A percentile compares a stretch with the other conserved stretches of the same genome.
Conservation (phyloP, 192 early-diverging fungal species). For the Backusella tarrabulga region DNA sequence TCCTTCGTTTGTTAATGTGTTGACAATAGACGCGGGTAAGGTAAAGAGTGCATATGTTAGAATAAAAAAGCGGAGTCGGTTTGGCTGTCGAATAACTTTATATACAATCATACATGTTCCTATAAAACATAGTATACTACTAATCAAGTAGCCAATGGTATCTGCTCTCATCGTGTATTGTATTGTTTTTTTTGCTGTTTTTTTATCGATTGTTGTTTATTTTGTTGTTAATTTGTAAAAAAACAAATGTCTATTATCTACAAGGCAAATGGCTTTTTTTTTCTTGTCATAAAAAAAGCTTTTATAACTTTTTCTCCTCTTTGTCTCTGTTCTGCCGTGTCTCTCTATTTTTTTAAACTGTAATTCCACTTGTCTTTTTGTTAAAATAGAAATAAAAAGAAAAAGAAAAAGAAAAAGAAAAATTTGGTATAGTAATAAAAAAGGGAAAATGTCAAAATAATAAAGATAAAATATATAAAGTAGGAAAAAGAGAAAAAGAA, state of each 20-base stretch:
- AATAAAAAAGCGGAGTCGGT: slow-evolving; percentile 11
- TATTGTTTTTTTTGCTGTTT: neutral
- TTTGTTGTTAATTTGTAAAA: neutral
- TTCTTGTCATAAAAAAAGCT: slow-evolving; percentile 3
- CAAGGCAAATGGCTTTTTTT: neutral
- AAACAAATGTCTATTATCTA: neutral
- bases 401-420: too few relatives aligned
- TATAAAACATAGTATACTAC: neutral
- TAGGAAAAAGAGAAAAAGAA: neutral
- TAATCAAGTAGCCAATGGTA: neutral
- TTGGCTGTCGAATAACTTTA: neutral
- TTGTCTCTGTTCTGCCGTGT: neutral
- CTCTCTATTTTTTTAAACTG: neutral
- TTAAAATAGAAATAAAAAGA: neutral
- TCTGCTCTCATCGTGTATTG: neutral
- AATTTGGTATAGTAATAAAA: neutral
- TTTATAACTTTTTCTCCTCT: neutral
- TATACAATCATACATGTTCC: slow-evolving; percentile 1
- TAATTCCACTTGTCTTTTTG: neutral
- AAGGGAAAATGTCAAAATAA: neutral
- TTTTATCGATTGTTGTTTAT: neutral
- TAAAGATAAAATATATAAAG: neutral
- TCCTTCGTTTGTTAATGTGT: slow-evolving; percentile 4
- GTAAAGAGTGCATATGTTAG: neutral
- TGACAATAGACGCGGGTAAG: slow-evolving; percentile 4